Evolutionary conservation across 306 rosid species (phyloP).

Genomic region (Ammopiptanthus mongolicus): DNA sequence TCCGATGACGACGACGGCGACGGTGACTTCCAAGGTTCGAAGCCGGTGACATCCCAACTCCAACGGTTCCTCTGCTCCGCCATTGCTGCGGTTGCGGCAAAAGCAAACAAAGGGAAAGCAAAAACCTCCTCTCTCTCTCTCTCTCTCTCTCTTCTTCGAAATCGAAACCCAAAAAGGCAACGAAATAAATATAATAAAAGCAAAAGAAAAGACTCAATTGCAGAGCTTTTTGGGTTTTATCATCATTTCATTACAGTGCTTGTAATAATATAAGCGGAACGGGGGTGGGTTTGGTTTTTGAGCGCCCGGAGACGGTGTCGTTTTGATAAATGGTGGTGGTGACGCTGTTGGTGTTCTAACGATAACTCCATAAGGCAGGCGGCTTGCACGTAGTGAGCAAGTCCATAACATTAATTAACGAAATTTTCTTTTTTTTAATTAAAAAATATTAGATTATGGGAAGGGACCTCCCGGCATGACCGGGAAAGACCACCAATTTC

Average conservation of each 20-base stretch:
- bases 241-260: background rate
- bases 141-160: background rate
- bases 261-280: background rate
- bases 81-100: conserved; percentile 31
- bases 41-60: conserved; percentile 86
- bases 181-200: background rate
- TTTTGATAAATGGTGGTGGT: background rate
- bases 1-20: conserved; percentile 36
- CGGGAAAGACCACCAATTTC: too few relatives aligned
- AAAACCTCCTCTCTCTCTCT: conserved; percentile 28
- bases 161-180: background rate
- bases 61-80: conserved; percentile 66
- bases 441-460: too few relatives aligned
- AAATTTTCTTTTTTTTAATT: too few relatives aligned
- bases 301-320: conserved; percentile 25
- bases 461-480: too few relatives aligned
- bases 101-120: background rate
- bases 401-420: too few relatives aligned
- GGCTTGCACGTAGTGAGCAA: too few relatives aligned
- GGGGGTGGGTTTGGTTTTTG: background rate
- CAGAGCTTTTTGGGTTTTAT: background rate
- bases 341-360: conserved; percentile 10
- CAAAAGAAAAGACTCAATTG: background rate
- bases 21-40: conserved; percentile 60
- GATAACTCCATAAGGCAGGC: too few relatives aligned